phyloP scores from a whole-genome alignment of 2,329 filamentous ascomycete species.

The Botrytis fabae region DNA sequence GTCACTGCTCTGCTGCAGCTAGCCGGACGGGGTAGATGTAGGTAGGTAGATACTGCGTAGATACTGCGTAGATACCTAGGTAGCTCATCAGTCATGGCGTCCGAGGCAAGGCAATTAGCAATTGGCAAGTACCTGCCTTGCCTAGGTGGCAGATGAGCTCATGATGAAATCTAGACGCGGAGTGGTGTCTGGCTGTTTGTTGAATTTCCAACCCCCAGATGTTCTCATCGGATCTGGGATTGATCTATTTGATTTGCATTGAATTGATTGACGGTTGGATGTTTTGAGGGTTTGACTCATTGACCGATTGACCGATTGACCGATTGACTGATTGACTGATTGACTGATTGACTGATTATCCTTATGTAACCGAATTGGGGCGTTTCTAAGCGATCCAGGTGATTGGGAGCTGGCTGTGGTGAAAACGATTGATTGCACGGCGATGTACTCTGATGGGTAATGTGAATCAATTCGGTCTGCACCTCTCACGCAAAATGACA shows the following conservation, averaged over 20 bases:
- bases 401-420: not conserved
- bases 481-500: constrained; percentile 2
- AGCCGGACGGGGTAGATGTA: not conserved
- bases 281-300: too few relatives aligned
- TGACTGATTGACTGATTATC: not conserved
- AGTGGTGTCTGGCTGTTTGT: not conserved
- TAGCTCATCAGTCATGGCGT: not conserved
- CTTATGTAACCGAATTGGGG: not conserved
- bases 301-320: not conserved
- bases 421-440: too few relatives aligned
- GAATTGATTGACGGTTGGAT: not conserved
- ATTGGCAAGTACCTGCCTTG: not conserved
- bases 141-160: not conserved
- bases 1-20: not conserved
- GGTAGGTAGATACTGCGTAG: not conserved
- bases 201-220: not conserved
- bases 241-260: not conserved
- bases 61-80: not conserved
- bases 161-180: not conserved
- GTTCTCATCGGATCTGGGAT: not conserved
- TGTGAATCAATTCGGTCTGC: not conserved
- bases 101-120: not conserved
- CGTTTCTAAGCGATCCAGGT: not conserved
- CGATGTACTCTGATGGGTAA: not conserved
- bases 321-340: not conserved